A percentile compares a stretch with the other conserved stretches of the same genome.
Evolutionary conservation across 2,329 filamentous ascomycete species (phyloP).

Genomic region (Colletotrichum spaethianum): DNA sequence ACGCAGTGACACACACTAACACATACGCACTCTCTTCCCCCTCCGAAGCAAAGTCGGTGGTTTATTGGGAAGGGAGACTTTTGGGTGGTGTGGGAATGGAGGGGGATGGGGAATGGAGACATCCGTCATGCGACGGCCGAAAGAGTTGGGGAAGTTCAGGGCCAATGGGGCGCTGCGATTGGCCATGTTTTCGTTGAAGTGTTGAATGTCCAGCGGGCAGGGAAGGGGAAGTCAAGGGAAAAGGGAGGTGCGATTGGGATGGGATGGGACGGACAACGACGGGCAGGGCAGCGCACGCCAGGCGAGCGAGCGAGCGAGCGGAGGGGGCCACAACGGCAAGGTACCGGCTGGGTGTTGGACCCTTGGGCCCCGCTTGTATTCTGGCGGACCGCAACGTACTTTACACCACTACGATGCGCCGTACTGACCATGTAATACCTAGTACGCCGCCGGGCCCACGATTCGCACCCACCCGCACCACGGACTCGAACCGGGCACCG

Average conservation of each 20-base stretch:
- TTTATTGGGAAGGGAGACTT: constrained; percentile 16
- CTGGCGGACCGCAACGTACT: constrained; percentile 33
- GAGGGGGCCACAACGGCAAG: background rate
- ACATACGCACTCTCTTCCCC: background rate
- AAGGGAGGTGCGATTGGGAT: constrained; percentile 34
- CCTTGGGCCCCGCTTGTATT: constrained; percentile 34
- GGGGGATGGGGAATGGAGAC: constrained; percentile 41
- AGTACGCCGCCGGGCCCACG: background rate
- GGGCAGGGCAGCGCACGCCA: background rate
- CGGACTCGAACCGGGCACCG: background rate
- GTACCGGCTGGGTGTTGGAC: constrained; percentile 21
- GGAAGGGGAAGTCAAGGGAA: constrained; percentile 28
- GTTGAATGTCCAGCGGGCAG: constrained; percentile 44
- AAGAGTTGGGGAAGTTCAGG: constrained; percentile 50
- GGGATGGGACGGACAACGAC: constrained; percentile 21
- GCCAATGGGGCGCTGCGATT: constrained; percentile 30
- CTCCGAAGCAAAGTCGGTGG: background rate
- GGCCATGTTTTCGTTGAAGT: constrained; percentile 46
- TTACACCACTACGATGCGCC: too few relatives aligned
- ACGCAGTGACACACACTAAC: constrained; percentile 4
- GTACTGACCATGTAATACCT: too few relatives aligned
- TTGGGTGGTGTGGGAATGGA: constrained; percentile 32
- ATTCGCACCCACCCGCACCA: background rate
- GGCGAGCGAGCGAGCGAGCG: constrained; percentile 24
- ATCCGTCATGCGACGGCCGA: constrained; percentile 42